These are phyloP conservation scores for Dactylellina drechsleri DNA, from an alignment of 2,329 filamentous ascomycete genomes.

Conservation along the genomic window DNA sequence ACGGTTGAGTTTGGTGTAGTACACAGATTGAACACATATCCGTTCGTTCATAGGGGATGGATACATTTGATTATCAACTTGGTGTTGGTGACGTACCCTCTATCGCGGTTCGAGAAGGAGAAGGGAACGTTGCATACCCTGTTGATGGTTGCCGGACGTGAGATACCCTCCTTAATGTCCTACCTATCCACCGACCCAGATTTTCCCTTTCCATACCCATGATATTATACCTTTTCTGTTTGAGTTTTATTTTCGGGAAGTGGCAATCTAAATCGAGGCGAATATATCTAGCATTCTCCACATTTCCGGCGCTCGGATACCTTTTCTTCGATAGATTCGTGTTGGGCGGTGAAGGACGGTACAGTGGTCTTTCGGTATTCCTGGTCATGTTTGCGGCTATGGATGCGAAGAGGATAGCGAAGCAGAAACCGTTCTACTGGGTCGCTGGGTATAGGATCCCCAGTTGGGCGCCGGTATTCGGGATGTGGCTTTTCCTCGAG, in stretches of 20 bases:
- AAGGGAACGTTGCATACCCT: constrained; percentile 90
- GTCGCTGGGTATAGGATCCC: constrained; percentile 77
- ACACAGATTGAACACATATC: constrained; percentile 92
- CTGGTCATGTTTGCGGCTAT: constrained; percentile 86
- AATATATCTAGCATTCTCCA: constrained; percentile 72
- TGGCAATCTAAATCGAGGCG: neutral
- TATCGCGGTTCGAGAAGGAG: constrained; percentile 93
- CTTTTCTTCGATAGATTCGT: constrained; percentile 79
- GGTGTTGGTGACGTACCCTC: constrained; percentile 81
- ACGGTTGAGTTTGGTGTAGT: constrained; percentile 66
- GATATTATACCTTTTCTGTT: neutral
- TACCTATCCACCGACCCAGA: neutral
- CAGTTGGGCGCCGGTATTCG: constrained; percentile 80
- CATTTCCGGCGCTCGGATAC: constrained; percentile 84
- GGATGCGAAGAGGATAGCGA: constrained; percentile 87
- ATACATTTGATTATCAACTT: constrained; percentile 84
- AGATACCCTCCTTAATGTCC: constrained; percentile 60
- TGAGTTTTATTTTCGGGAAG: constrained; percentile 15
- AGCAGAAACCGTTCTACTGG: constrained; percentile 74
- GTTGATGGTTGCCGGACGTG: constrained; percentile 88
- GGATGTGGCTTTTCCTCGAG: constrained; percentile 79
- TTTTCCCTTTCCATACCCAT: no score
- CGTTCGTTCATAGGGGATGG: constrained; percentile 82
- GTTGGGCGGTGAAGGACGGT: constrained; percentile 72
- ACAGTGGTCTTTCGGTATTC: constrained; percentile 66